phyloP scores from a whole-genome alignment of 192 early-diverging fungal species.

The Podila horticola region DNA sequence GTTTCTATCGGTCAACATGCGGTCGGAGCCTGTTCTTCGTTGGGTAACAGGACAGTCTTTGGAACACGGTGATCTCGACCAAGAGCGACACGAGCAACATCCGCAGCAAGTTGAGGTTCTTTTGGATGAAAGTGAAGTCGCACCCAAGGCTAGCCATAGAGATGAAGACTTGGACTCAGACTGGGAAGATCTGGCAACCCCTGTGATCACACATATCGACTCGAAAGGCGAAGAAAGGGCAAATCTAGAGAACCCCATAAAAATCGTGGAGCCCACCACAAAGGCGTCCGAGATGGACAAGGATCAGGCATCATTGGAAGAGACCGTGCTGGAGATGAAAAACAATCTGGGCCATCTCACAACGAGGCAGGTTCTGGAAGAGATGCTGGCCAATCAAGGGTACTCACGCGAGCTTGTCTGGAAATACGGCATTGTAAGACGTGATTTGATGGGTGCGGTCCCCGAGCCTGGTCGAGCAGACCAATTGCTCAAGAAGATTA shows the following conservation, averaged over 20 bases:
- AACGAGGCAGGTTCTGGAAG: slow-evolving; percentile 31
- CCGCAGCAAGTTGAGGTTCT: neutral
- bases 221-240: neutral
- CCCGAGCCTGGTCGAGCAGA: slow-evolving; percentile 9
- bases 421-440: slow-evolving; percentile 40
- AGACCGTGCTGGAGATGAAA: slow-evolving; percentile 15
- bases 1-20: slow-evolving; percentile 31
- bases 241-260: neutral
- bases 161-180: slow-evolving; percentile 6
- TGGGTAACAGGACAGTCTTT: slow-evolving; percentile 18
- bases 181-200: slow-evolving; percentile 17
- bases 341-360: slow-evolving; percentile 19
- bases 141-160: neutral
- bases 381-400: slow-evolving; percentile 31
- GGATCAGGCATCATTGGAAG: neutral
- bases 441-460: slow-evolving; percentile 27
- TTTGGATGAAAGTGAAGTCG: neutral
- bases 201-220: neutral
- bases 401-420: slow-evolving; percentile 35
- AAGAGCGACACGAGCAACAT: neutral
- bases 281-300: neutral
- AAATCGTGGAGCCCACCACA: neutral
- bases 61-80: neutral
- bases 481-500: slow-evolving; percentile 22
- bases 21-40: slow-evolving; percentile 15